Conservation (phyloP, 1,284 basidiomycete genomes). For the Prillingera fragicola region DNA sequence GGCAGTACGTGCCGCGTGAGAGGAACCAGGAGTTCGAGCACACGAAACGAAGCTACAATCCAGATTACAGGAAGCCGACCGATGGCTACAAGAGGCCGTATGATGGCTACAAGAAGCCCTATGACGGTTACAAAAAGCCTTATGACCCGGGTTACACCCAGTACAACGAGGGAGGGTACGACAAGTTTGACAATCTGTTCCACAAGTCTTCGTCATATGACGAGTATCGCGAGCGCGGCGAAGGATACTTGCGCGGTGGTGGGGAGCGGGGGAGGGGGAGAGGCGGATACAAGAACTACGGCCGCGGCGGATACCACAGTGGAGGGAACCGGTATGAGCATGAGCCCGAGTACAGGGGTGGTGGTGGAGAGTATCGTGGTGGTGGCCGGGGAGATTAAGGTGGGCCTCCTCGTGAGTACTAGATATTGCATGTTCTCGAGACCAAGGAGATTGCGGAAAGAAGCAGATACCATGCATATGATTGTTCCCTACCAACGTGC, state of each 20-base stretch:
- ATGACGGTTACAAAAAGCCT: constrained; percentile 1
- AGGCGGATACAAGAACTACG: neutral
- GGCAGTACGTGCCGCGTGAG: too few species aligned
- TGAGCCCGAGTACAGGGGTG: neutral
- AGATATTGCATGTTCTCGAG: neutral
- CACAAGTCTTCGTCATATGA: neutral
- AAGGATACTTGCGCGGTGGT: too few species aligned
- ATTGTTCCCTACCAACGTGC: too few species aligned
- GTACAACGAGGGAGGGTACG: neutral
- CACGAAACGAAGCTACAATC: too few species aligned
- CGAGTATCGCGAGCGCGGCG: too few species aligned
- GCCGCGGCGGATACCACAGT: neutral
- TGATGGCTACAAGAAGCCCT: constrained; percentile 1
- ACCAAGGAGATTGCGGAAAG: neutral
- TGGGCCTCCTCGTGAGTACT: too few species aligned
- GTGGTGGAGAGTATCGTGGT: neutral
- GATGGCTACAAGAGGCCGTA: neutral
- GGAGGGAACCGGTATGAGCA: neutral
- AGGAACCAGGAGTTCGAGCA: too few species aligned
- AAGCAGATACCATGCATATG: too few species aligned
- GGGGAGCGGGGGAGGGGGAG: too few species aligned
- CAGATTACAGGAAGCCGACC: too few species aligned
- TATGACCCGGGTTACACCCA: neutral
- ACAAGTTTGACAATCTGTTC: neutral
- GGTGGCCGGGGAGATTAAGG: neutral